A percentile compares a stretch with the other conserved stretches of the same genome.
Evolutionary conservation across 1,284 basidiomycete genomes (phyloP).

Genomic region (Naganishia sp.): DNA sequence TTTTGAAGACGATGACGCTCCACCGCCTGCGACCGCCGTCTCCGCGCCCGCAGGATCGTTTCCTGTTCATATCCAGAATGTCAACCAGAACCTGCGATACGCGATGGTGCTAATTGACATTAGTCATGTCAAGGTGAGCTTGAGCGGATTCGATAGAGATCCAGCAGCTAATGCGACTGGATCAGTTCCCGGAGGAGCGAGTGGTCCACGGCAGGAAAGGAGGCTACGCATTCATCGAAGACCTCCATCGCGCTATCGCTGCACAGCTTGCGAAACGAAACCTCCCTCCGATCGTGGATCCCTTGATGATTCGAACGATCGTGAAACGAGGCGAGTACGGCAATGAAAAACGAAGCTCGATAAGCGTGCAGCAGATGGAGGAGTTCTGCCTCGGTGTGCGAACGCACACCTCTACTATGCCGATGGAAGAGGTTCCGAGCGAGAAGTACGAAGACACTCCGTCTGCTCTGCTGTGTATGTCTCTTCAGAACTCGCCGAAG

Average conservation of each 20-base stretch:
- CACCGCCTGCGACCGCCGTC: slow-evolving; percentile 5
- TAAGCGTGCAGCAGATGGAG: slow-evolving; percentile 4
- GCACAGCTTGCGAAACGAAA: slow-evolving; percentile 10
- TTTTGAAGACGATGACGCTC: neutral
- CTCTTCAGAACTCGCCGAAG: neutral
- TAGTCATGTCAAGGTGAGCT: slow-evolving; percentile 16
- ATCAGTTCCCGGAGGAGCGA: slow-evolving; percentile 7
- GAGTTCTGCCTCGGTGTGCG: slow-evolving; percentile 23
- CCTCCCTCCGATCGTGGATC: slow-evolving; percentile 10
- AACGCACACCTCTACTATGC: slow-evolving; percentile 20
- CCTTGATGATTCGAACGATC: slow-evolving; percentile 20
- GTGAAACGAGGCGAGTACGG: slow-evolving; percentile 5
- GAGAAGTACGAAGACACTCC: slow-evolving; percentile 5
- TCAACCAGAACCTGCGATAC: neutral
- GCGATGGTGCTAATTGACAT: slow-evolving; percentile 16
- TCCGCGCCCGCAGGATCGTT: slow-evolving; percentile 16
- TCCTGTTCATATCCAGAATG: neutral
- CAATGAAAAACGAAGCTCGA: neutral
- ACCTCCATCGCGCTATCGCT: slow-evolving; percentile 7
- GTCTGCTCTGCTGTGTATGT: slow-evolving; percentile 18
- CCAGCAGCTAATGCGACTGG: too few species aligned
- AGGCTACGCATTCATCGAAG: slow-evolving; percentile 26
- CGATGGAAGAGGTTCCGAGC: slow-evolving; percentile 14
- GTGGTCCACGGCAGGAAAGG: slow-evolving; percentile 19
- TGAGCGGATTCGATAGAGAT: too few species aligned